phyloP scores from a whole-genome alignment of 208 protist species.

The Polymyxa betae region DNA sequence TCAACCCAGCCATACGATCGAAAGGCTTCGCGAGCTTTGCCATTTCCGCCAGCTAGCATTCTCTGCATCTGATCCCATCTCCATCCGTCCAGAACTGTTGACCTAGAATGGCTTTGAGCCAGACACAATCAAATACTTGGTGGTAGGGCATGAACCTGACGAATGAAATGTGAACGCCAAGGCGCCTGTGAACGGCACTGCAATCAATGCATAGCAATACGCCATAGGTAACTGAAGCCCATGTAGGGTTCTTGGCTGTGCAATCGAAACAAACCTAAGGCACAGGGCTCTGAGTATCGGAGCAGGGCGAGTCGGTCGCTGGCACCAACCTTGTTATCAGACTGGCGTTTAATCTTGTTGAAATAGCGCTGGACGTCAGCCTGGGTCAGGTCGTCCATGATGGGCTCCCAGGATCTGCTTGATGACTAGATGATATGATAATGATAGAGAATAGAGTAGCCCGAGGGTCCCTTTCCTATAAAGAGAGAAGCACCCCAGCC shows the following conservation, averaged over 20 bases:
- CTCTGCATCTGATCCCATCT: constrained; percentile 55
- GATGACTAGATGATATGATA: too few species aligned
- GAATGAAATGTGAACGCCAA: constrained; percentile 67
- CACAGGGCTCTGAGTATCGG: background rate
- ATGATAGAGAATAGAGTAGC: too few species aligned
- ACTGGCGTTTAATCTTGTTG: background rate
- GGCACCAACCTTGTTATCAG: background rate
- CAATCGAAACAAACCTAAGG: constrained; percentile 67
- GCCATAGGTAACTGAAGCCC: constrained; percentile 69
- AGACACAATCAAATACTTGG: background rate
- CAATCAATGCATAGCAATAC: constrained; percentile 70
- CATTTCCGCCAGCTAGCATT: constrained; percentile 57
- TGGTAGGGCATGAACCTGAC: constrained; percentile 55
- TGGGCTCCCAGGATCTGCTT: too few species aligned
- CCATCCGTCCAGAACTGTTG: constrained; percentile 66
- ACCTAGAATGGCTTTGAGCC: constrained; percentile 49
- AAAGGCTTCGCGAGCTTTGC: constrained; percentile 49
- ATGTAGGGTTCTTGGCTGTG: constrained; percentile 65
- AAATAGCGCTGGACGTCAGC: background rate
- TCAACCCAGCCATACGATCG: constrained; percentile 54
- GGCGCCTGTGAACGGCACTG: constrained; percentile 63
- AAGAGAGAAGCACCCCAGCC: too few species aligned
- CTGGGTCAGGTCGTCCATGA: background rate
- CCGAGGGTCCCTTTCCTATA: too few species aligned
- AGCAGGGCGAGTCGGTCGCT: background rate